phyloP scores from a whole-genome alignment of 768 basidiomycete species.

The Kwoniella mangroviensis region DNA sequence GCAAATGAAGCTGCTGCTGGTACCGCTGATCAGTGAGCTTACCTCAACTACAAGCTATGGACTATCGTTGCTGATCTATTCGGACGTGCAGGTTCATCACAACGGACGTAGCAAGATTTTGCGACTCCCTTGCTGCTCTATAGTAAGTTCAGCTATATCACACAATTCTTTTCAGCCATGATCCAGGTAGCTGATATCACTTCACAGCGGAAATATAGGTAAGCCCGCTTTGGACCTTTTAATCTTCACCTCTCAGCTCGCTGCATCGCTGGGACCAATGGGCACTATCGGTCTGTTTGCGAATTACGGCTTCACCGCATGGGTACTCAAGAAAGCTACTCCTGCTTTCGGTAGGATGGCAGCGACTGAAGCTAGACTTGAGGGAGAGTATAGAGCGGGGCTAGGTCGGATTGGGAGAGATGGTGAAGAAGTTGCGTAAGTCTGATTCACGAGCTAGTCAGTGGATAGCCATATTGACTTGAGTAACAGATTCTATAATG shows the following conservation, averaged over 20 bases:
- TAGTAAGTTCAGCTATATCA: conserved; percentile 68
- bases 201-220: conserved; percentile 81
- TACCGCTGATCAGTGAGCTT: conserved; percentile 72
- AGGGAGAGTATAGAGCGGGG: conserved; percentile 89
- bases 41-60: not conserved
- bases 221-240: conserved; percentile 89
- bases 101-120: conserved; percentile 86
- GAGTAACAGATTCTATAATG: conserved; percentile 87
- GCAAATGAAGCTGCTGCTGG: conserved; percentile 59
- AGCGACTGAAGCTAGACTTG: conserved; percentile 80
- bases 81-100: conserved; percentile 69
- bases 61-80: not conserved
- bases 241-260: conserved; percentile 89
- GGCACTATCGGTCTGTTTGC: conserved; percentile 78
- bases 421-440: conserved; percentile 88
- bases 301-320: conserved; percentile 85
- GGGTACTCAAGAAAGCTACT: conserved; percentile 79
- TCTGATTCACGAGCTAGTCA: conserved; percentile 78
- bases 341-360: conserved; percentile 91
- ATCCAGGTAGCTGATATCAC: not conserved
- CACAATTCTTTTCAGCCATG: not conserved
- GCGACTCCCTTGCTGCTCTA: conserved; percentile 78
- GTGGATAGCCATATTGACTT: conserved; percentile 85
- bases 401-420: conserved; percentile 85
- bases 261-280: conserved; percentile 80